A percentile compares a stretch with the other conserved stretches of the same genome.
phyloP scores from a whole-genome alignment of 1,284 basidiomycete genomes.

The Moesziomyces parantarcticus region DNA sequence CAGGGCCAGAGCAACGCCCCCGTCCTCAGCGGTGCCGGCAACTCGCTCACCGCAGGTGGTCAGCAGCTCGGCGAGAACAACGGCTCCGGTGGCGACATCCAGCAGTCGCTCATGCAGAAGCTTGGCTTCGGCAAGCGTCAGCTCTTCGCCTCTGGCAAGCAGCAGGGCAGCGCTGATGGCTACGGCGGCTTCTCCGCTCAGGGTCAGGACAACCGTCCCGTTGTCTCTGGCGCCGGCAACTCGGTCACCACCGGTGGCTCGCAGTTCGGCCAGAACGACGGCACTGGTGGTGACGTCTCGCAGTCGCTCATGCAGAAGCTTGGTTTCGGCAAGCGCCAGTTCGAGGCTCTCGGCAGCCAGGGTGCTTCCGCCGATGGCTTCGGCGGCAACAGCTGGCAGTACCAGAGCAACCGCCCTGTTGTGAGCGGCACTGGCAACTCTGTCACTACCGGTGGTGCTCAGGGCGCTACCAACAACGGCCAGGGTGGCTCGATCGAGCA shows the following conservation, averaged over 20 bases:
- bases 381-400: constrained; percentile 21
- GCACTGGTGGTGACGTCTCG: constrained; percentile 14
- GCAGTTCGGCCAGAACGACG: constrained; percentile 28
- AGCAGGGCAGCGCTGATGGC: constrained; percentile 19
- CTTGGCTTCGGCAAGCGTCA: constrained; percentile 27
- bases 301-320: constrained; percentile 26
- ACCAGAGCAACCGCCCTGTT: constrained; percentile 34
- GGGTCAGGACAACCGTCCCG: constrained; percentile 23
- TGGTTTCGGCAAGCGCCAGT: constrained; percentile 20
- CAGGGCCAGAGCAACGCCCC: constrained; percentile 23
- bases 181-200: constrained; percentile 20
- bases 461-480: constrained; percentile 30
- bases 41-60: constrained; percentile 18
- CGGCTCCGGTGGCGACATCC: constrained; percentile 18
- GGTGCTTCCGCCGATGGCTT: constrained; percentile 23
- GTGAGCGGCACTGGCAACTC: constrained; percentile 28
- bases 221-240: constrained; percentile 28
- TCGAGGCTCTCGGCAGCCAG: constrained; percentile 19
- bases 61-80: constrained; percentile 22
- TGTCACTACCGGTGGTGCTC: constrained; percentile 24
- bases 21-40: constrained; percentile 16
- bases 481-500: constrained; percentile 30
- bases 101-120: constrained; percentile 24
- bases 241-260: constrained; percentile 25
- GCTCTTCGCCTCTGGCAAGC: constrained; percentile 27